Base-by-base conservation (phyloP, 2,329 filamentous ascomycete genomes). In the Fusarium redolens region DNA sequence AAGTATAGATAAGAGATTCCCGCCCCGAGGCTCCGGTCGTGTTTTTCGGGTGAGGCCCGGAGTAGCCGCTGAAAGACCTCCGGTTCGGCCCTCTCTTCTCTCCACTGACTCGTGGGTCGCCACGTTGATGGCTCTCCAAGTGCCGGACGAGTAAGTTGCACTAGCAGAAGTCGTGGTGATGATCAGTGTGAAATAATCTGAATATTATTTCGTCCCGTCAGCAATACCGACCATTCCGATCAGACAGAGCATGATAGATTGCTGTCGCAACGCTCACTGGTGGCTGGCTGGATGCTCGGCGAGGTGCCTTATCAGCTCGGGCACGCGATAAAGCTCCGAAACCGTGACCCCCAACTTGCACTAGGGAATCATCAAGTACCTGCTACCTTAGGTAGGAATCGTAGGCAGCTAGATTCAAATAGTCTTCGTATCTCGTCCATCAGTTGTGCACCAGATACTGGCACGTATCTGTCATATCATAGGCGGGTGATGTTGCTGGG, bases 1-100 rank as follows among this genome's bases (percentile, higher is more conserved):
- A 71, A 71, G 33, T 22, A 45, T 48, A 73, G 70, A 72, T 72
- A 72, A 72, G 70, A 71, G 54, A 55, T 72, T 48, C 51, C 50
- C 28, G 48, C 70, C 48, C 70, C 70, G 70, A 72, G 57, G 52
- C 35, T 51, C 61, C 57, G 61, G 45, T 51, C 17, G 33, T 47
- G 38, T n/a, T 56, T 64, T 69, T 72, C 69, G 65, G 69, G 17
- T 44, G 56, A 73, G 57, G 38, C 20, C 70, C 70, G 70, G 70
- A 61, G 65, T 73, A 50, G 57, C 65, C 57, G 65, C 61, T 61
- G 56, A 72, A 68, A 44, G 38, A 33, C 52, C 69, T 73, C 70
- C 65, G 70, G 61, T 67, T 71, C 65, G 70, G 70, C 52, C 57
- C 57, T 57, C 55, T 40, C 50, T 40, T n/a, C 41, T 52, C 47